Evolutionary conservation across 163 green algal genomes (phyloP).

Genomic region (Scenedesmus sp.): DNA sequence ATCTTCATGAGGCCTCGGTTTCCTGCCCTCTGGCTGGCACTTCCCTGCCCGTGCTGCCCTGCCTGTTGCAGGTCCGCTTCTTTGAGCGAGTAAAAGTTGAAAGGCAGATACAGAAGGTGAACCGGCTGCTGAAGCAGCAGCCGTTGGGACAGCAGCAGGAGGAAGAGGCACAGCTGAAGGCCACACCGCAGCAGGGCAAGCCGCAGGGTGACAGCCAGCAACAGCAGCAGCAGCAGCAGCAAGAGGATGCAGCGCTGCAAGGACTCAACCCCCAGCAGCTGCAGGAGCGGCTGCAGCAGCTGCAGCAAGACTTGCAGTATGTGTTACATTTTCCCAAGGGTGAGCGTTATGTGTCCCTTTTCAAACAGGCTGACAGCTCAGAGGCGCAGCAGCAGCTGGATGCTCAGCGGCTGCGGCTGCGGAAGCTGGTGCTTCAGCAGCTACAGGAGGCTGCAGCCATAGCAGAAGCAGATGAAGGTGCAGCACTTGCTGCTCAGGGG

Average conservation of each 20-base stretch:
- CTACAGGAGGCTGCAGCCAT: conserved; percentile 76
- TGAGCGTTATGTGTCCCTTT: conserved; percentile 89
- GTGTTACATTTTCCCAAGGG: conserved; percentile 89
- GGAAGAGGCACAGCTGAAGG: neutral
- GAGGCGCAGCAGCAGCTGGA: conserved; percentile 70
- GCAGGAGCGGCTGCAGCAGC: conserved; percentile 50
- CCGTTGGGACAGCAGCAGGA: conserved; percentile 44
- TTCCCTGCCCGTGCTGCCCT: neutral
- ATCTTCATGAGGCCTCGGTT: too few species aligned
- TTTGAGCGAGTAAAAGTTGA: conserved; percentile 92
- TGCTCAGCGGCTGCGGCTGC: conserved; percentile 71
- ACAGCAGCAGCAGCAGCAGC: conserved; percentile 27
- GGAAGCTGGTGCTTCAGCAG: conserved; percentile 66
- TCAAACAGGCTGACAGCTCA: conserved; percentile 65
- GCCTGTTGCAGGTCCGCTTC: conserved; percentile 77
- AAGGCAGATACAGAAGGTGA: conserved; percentile 68
- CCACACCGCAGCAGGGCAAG: neutral
- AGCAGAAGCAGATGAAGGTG: conserved; percentile 85
- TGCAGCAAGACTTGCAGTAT: conserved; percentile 80
- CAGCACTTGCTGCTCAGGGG: conserved; percentile 12
- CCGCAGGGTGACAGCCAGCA: neutral
- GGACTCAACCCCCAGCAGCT: conserved; percentile 6
- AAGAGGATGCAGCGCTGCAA: neutral
- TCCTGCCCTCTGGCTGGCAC: too few species aligned
- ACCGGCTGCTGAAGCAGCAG: conserved; percentile 54